A percentile compares a stretch with the other conserved stretches of the same genome.
These are phyloP conservation scores for Kodamaea derodonti DNA, from an alignment of 1,139 yeast genomes.

Conservation along the genomic window DNA sequence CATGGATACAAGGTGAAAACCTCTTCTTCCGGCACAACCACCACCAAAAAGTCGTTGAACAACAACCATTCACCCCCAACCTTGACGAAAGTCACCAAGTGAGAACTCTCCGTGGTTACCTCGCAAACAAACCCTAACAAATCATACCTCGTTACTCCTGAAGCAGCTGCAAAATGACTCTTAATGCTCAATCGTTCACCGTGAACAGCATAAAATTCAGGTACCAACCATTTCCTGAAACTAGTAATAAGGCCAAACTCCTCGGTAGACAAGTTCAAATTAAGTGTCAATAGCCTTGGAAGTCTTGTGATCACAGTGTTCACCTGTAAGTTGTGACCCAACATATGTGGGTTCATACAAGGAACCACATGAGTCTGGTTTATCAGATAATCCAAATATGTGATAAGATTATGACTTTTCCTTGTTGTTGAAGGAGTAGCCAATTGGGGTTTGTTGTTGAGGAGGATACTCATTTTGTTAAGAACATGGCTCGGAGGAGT, in stretches of 20 bases:
- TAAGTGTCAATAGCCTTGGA: conserved; percentile 67
- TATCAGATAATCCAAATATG: conserved; percentile 21
- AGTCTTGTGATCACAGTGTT: conserved; percentile 47
- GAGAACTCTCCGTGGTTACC: conserved; percentile 50
- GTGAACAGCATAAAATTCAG: conserved; percentile 48
- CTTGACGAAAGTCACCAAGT: conserved; percentile 55
- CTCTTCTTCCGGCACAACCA: conserved; percentile 69
- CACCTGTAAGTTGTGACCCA: conserved; percentile 51
- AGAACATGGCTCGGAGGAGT: conserved; percentile 29
- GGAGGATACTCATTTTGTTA: conserved; percentile 23
- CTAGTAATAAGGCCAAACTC: conserved; percentile 38
- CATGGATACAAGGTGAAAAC: conserved; percentile 69
- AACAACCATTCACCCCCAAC: conserved; percentile 69
- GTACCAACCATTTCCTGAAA: conserved; percentile 55
- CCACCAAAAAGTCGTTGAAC: conserved; percentile 91
- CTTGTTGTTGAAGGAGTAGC: conserved; percentile 15
- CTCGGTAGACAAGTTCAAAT: conserved; percentile 49
- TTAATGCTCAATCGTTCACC: conserved; percentile 20
- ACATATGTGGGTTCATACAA: conserved; percentile 14
- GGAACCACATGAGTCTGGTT: conserved; percentile 16
- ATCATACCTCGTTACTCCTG: conserved; percentile 45
- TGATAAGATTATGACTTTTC: conserved; percentile 18
- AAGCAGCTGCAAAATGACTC: conserved; percentile 15
- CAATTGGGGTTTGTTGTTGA: conserved; percentile 11
- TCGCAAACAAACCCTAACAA: conserved; percentile 68